Evolutionary conservation across 139 green algal species (phyloP).

Genomic region (Spirogloea muscicola): DNA sequence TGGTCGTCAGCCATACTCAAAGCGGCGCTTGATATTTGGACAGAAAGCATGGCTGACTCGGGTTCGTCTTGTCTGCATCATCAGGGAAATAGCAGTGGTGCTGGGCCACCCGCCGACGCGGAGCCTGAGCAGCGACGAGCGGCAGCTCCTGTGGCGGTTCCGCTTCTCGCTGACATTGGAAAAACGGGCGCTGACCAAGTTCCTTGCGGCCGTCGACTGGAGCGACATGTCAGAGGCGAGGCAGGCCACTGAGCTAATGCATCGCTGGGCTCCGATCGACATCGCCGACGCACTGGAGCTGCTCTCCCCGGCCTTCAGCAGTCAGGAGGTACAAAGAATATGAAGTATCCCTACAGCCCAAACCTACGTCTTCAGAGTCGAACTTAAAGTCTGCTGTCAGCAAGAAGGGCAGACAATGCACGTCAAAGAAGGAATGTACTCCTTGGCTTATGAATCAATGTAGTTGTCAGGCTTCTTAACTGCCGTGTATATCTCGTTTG

Average conservation of each 20-base stretch:
- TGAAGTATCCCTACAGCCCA: too few species aligned
- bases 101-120: conserved; percentile 16
- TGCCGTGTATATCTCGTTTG: too few species aligned
- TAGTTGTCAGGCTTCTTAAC: too few species aligned
- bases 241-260: conserved; percentile 79
- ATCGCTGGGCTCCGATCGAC: conserved; percentile 76
- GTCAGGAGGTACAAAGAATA: conserved; percentile 30
- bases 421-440: too few species aligned
- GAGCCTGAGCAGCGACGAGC: conserved; percentile 5
- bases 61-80: not conserved
- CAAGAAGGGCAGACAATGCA: too few species aligned
- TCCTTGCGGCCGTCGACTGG: conserved; percentile 87
- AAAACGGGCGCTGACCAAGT: conserved; percentile 77
- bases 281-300: conserved; percentile 89
- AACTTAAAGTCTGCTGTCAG: too few species aligned
- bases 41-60: not conserved
- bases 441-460: too few species aligned
- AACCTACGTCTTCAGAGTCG: too few species aligned
- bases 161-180: conserved; percentile 70
- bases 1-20: not conserved
- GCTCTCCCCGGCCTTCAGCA: conserved; percentile 79
- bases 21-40: not conserved
- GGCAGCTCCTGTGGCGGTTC: conserved; percentile 82
- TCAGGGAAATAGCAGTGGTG: conserved; percentile 30
- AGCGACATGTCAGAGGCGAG: conserved; percentile 61